Evolutionary conservation across 2,329 filamentous ascomycete species (phyloP), one percentile per base, ranked within the genome.

Genomic region (Aspergillus viridinutans): DNA sequence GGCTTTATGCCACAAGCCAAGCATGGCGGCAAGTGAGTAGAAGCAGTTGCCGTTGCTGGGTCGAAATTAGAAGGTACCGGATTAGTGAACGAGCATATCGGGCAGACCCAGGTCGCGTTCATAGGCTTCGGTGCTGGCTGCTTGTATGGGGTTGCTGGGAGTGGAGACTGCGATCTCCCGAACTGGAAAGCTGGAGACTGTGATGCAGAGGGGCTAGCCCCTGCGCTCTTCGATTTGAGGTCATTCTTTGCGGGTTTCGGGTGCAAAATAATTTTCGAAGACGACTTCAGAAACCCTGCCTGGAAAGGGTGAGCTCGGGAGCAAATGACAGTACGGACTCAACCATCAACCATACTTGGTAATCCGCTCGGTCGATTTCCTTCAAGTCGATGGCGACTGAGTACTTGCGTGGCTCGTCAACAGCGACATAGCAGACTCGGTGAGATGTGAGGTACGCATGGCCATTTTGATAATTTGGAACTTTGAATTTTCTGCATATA

Each of bases 401-500:
- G 72, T 90, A 86, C 70, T 89, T 89, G 61, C 93, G 85, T 17
- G 94, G 92, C 61, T 97, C 89, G 32, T 85, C 83, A 68, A 92
- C 89, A 70, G 97, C 92, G 62, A 99, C 90, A 72, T 97, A 99
- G 79, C 93, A 99, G 60, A 91, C 86, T 53, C 94, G 89, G 75
- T 97, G 93, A 8, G 94, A 96, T 20, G 94, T 99, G 75, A 99
- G 76, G 73, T 99, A 99, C 55, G 94, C 91, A 78, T 97, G 92
- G 52, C 94, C 94, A 78, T 96, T 91, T 73, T 99, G 94, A 64
- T 95, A 91, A 69, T 92, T 87, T 38, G 90, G 89, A 54, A 99
- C 88, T 79, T 99, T 99, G 80, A 88, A 94, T 79, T 97, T 97
- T 66, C 92, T 96, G 54, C 51, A 51, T 38, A 20, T 52, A 67